Evolutionary conservation across 768 basidiomycete species (phyloP).

Genomic region (Kwoniella dejecticola): DNA sequence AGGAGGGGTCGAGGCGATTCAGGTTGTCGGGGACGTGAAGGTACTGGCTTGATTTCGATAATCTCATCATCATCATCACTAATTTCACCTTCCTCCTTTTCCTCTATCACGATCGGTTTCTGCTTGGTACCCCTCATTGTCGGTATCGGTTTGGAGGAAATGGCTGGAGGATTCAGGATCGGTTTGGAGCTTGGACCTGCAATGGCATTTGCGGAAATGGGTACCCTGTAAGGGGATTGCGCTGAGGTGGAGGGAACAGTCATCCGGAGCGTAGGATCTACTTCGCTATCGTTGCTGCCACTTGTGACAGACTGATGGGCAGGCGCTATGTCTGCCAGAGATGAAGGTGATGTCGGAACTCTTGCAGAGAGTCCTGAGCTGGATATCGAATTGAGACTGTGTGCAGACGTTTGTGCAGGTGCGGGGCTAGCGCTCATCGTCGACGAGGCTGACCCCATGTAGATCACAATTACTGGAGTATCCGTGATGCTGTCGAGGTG

Average conservation of each 20-base stretch:
- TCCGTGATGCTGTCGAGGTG: too few species aligned
- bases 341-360: too few species aligned
- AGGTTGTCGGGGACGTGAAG: background rate
- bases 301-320: too few species aligned
- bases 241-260: background rate
- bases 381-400: too few species aligned
- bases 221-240: too few species aligned
- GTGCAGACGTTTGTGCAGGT: too few species aligned
- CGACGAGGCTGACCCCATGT: slow-evolving; percentile 38
- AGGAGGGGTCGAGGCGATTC: background rate
- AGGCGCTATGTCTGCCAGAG: too few species aligned
- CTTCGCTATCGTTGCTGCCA: too few species aligned
- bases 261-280: too few species aligned
- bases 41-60: background rate
- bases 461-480: too few species aligned
- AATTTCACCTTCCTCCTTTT: slow-evolving; percentile 50
- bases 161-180: background rate
- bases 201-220: background rate
- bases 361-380: too few species aligned
- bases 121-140: background rate
- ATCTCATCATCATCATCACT: slow-evolving; percentile 33
- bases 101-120: slow-evolving; percentile 7
- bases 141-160: background rate
- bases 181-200: background rate
- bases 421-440: slow-evolving; percentile 35